phyloP scores from a whole-genome alignment of 148 eudicot species.

The Chenopodium suecicum region DNA sequence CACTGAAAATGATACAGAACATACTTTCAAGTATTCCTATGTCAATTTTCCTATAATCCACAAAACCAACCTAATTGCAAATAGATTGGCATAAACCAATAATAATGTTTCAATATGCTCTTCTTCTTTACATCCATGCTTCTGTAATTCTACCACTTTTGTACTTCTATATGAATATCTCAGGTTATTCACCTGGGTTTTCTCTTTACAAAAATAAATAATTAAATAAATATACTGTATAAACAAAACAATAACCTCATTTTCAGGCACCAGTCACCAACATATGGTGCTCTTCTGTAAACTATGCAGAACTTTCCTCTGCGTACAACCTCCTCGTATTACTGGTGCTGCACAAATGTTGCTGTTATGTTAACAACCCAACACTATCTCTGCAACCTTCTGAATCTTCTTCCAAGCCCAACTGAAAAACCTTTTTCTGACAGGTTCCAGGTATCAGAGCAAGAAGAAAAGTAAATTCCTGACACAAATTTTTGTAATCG shows the following conservation, averaged over 20 bases:
- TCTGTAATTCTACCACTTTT: no score
- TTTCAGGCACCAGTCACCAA: background rate
- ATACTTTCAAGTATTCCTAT: no score
- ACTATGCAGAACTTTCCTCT: background rate
- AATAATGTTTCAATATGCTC: no score
- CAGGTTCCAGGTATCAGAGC: background rate
- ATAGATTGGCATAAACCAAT: no score
- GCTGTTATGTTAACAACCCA: background rate
- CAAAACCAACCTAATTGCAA: no score
- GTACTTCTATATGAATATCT: no score
- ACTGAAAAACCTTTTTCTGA: background rate
- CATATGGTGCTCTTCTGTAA: background rate
- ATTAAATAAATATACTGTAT: no score
- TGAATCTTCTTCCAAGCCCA: background rate
- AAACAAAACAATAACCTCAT: background rate
- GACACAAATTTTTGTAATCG: background rate
- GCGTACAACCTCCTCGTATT: background rate
- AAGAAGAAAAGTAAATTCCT: background rate
- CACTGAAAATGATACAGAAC: no score
- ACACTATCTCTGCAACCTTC: background rate
- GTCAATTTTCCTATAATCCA: no score
- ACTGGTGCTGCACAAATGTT: background rate
- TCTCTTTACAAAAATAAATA: no score
- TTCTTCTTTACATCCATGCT: no score
- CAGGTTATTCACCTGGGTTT: no score